These are phyloP conservation scores for Cyclotella cryptica DNA, from an alignment of 108 stramenopile species.

Conservation along the genomic window DNA sequence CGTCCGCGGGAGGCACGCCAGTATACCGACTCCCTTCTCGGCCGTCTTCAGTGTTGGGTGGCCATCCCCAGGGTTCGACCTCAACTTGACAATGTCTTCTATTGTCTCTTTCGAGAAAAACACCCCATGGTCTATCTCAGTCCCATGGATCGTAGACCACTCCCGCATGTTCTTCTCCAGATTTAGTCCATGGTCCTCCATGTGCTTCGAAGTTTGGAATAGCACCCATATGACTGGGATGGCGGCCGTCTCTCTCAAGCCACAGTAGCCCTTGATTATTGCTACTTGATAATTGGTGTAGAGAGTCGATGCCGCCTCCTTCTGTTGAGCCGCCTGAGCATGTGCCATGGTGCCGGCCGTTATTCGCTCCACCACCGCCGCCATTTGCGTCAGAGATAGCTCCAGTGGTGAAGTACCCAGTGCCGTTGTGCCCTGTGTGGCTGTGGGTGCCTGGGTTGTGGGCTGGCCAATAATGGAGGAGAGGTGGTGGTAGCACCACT, in stretches of 20 bases:
- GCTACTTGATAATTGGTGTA: background rate
- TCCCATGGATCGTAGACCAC: constrained; percentile 2
- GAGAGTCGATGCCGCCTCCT: background rate
- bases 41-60: constrained; percentile 1
- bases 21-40: background rate
- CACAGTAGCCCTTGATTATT: background rate
- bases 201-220: too few species aligned
- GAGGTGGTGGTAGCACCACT: background rate
- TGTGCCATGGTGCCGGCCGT: background rate
- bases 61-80: background rate
- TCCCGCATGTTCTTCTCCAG: background rate
- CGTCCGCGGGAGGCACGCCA: constrained; percentile 3
- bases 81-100: constrained; percentile 18
- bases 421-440: background rate
- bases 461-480: background rate
- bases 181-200: background rate
- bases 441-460: background rate
- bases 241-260: background rate
- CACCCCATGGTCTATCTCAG: constrained; percentile 15
- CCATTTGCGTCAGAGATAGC: background rate
- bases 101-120: constrained; percentile 19
- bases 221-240: background rate
- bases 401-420: background rate
- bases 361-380: background rate
- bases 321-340: background rate